Evolutionary conservation across 1,284 basidiomycete genomes (phyloP).

Genomic region (Ustilago tritici): DNA sequence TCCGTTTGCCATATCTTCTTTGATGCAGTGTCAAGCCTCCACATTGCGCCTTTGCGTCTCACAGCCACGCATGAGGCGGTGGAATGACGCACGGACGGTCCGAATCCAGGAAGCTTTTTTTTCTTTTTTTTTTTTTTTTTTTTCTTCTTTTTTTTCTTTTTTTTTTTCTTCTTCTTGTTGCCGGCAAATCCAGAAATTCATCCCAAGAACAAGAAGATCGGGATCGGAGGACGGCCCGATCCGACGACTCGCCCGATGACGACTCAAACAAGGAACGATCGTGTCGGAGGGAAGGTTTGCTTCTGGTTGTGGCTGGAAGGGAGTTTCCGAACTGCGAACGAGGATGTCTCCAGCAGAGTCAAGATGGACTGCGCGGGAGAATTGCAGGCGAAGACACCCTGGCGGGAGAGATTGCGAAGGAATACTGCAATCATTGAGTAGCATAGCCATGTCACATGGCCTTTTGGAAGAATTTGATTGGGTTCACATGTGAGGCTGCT

Average conservation of each 20-base stretch:
- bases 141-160: too few species aligned
- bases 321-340: background rate
- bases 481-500: background rate
- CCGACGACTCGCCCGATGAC: too few species aligned
- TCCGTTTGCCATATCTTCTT: background rate
- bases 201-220: background rate
- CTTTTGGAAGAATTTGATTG: background rate
- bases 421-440: background rate
- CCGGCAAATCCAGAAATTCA: too few species aligned
- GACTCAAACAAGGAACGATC: background rate
- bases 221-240: background rate
- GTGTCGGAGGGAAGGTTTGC: background rate
- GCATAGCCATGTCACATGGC: slow-evolving; percentile 1
- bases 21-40: slow-evolving; percentile 6
- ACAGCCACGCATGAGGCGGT: background rate
- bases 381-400: background rate
- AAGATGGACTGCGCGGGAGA: background rate
- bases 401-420: background rate
- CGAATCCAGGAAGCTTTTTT: background rate
- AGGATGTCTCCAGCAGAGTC: slow-evolving; percentile 5
- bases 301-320: background rate
- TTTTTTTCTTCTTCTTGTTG: too few species aligned
- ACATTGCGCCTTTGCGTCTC: background rate
- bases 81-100: background rate
- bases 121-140: too few species aligned